A percentile compares a stretch with the other conserved stretches of the same genome.
Conservation (phyloP, 73 alveolate genomes). For the Paramecium octaurelia region DNA sequence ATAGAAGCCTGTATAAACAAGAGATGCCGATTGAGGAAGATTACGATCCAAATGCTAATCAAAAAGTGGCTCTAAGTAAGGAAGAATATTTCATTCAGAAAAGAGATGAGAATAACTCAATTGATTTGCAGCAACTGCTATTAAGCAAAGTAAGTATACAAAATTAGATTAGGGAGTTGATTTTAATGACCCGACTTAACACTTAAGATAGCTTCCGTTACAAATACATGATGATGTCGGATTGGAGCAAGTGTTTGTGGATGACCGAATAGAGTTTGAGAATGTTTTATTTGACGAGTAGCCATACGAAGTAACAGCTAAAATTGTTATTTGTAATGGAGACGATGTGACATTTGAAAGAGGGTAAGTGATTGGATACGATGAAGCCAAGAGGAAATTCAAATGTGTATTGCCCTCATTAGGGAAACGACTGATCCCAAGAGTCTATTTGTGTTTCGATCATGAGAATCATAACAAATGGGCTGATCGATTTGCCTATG, state of each 20-base stretch:
- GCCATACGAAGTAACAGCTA: constrained; percentile 12
- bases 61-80: neutral
- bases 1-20: neutral
- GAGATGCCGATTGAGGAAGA: constrained; percentile 41
- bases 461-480: constrained; percentile 28
- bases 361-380: constrained; percentile 46
- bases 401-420: neutral
- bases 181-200: constrained; percentile 32
- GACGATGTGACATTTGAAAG: neutral
- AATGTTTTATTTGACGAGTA: constrained; percentile 39
- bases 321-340: neutral
- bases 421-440: neutral
- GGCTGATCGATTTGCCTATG: neutral
- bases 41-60: neutral
- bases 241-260: constrained; percentile 40
- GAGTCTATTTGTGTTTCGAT: constrained; percentile 42
- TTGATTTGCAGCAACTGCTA: neutral
- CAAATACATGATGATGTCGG: constrained; percentile 52
- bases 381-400: constrained; percentile 34
- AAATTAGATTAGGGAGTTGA: constrained; percentile 48
- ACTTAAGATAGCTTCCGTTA: constrained; percentile 57
- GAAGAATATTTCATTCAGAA: neutral
- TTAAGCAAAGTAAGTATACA: neutral
- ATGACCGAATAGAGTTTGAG: constrained; percentile 31
- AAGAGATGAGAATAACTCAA: neutral